These are phyloP conservation scores for Verticillium klebahnii DNA, from an alignment of 2,329 filamentous ascomycete species.

Conservation along the genomic window DNA sequence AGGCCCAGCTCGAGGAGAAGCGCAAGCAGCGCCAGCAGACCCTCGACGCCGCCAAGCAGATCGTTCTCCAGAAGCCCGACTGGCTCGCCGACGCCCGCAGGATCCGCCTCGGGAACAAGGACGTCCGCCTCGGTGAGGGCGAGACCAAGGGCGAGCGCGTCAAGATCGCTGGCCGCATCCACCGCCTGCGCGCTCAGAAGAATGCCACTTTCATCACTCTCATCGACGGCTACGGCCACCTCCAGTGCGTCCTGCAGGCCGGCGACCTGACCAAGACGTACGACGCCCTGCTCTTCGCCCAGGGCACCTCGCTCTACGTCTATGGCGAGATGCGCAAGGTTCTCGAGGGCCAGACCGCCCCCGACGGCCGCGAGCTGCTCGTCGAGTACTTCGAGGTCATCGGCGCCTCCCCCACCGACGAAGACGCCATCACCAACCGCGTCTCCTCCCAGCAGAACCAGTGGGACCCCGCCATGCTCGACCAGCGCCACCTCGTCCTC, in stretches of 20 bases:
- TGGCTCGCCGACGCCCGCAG: slow-evolving; percentile 69
- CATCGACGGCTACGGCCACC: slow-evolving; percentile 74
- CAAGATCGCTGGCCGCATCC: slow-evolving; percentile 76
- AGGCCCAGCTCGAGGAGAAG: slow-evolving; percentile 67
- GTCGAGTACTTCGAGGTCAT: slow-evolving; percentile 85
- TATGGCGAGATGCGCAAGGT: slow-evolving; percentile 81
- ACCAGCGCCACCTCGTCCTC: slow-evolving; percentile 79
- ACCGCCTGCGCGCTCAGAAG: slow-evolving; percentile 77
- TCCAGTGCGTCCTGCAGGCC: slow-evolving; percentile 75
- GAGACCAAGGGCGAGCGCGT: slow-evolving; percentile 63
- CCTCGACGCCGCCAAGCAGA: slow-evolving; percentile 73
- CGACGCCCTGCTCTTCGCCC: slow-evolving; percentile 78
- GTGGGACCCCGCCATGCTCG: slow-evolving; percentile 63
- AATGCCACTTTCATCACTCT: slow-evolving; percentile 84
- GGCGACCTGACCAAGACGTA: slow-evolving; percentile 87
- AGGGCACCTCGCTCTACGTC: slow-evolving; percentile 82
- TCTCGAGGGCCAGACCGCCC: slow-evolving; percentile 71
- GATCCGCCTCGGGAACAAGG: slow-evolving; percentile 72
- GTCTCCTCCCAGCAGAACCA: slow-evolving; percentile 44
- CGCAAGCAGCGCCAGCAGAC: slow-evolving; percentile 57
- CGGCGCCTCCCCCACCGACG: slow-evolving; percentile 75
- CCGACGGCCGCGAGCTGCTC: slow-evolving; percentile 80
- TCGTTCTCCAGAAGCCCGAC: slow-evolving; percentile 63
- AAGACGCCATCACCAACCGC: slow-evolving; percentile 86
- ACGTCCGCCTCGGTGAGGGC: slow-evolving; percentile 55